Evolutionary conservation across 1,139 yeast species (phyloP), one percentile per base, ranked within the genome.

Genomic region (Yamadazyma taylorii): DNA sequence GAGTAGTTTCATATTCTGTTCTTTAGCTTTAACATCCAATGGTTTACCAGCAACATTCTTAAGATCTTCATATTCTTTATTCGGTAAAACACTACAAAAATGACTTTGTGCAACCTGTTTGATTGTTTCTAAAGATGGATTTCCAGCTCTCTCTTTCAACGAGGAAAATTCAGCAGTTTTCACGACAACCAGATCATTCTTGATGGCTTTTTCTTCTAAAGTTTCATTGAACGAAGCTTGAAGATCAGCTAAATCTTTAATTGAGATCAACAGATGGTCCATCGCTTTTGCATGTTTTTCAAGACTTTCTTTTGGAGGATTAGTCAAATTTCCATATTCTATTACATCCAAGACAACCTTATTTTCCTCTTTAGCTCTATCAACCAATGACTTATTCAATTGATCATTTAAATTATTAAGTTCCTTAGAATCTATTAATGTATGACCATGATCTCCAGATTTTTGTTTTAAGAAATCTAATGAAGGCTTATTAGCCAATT

Each of bases 121-220:
- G 12, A 70, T 38, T 32, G 50, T 56, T 2, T 58, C 64, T 3
- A 52, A 33, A 8, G 55, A 38, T 29, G 73, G 67, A 2, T 52
- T 44, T 3, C 48, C 48, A 12, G 30, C 48, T 51, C 17, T 55
- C 50, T 30, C 50, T 33, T 13, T 60, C 48, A 36, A 56, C 2
- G 17, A 19, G 5, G 30, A 10, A 11, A 36, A 41, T 19, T 60
- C 61, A 1, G 39, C 46, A 13, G 36, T 34, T 2, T 58, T 46
- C 3, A 65, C 12, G 5, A 60, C 50, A 7, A 49, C 45, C 41
- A 51, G 37, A 3, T 55, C 53, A 6, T 34, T 42, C 15, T 38
- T 40, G 17, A 36, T 28, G 4, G 44, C 45, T 29, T 39, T 42
- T 3, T 30, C 17, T 17, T 38, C 32, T 53, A 36, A 24, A 50